Evolutionary conservation across 805 yeast species (phyloP).

Genomic region (Kuraishia capsulata): DNA sequence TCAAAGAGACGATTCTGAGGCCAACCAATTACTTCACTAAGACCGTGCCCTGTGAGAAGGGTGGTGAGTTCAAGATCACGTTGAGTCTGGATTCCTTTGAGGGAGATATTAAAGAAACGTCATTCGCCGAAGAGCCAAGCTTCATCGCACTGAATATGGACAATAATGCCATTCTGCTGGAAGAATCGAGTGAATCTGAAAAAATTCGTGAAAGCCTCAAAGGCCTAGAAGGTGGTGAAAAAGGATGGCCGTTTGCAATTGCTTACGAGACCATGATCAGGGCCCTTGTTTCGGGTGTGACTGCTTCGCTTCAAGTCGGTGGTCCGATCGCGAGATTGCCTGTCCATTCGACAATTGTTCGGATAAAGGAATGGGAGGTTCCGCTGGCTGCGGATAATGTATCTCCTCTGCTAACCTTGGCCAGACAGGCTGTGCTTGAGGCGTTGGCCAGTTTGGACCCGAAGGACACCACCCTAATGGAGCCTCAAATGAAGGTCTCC

Average conservation of each 20-base stretch:
- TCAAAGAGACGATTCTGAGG: slow-evolving; percentile 55
- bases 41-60: slow-evolving; percentile 6
- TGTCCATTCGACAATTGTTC: slow-evolving; percentile 51
- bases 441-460: slow-evolving; percentile 22
- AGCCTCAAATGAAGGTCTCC: slow-evolving; percentile 78
- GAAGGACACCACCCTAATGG: slow-evolving; percentile 48
- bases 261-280: slow-evolving; percentile 42
- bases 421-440: slow-evolving; percentile 33
- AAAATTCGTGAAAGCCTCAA: slow-evolving; percentile 12
- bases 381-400: slow-evolving; percentile 38
- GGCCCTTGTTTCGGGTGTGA: slow-evolving; percentile 46
- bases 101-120: slow-evolving; percentile 20
- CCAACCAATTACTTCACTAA: slow-evolving; percentile 15
- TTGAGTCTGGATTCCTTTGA: slow-evolving; percentile 22
- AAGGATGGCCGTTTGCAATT: slow-evolving; percentile 40
- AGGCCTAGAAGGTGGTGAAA: slow-evolving; percentile 13
- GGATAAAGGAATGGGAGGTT: slow-evolving; percentile 41
- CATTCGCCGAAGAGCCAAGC: slow-evolving; percentile 25
- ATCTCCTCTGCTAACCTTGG: slow-evolving; percentile 31
- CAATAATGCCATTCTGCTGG: slow-evolving; percentile 37
- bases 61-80: slow-evolving; percentile 13
- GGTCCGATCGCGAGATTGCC: slow-evolving; percentile 51
- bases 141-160: slow-evolving; percentile 31
- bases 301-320: slow-evolving; percentile 57
- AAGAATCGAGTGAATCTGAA: slow-evolving; percentile 14